phyloP scores from a whole-genome alignment of 306 rosid species.

The Trichosanthes truncata region DNA sequence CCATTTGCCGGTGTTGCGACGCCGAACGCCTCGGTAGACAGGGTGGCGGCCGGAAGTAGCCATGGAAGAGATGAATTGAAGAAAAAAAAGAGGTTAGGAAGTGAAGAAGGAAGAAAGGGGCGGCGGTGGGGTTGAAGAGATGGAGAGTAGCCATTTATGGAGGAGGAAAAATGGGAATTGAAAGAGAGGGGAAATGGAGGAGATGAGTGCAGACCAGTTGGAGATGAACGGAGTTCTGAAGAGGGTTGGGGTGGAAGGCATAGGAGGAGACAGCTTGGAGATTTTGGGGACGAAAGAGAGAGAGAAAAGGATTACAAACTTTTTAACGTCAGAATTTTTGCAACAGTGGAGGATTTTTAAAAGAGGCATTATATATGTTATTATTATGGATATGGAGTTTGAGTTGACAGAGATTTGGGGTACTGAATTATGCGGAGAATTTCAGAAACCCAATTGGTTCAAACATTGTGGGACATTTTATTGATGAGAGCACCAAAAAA shows the following conservation, averaged over 20 bases:
- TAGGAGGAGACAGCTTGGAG: conserved; percentile 24
- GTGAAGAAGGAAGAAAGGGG: neutral
- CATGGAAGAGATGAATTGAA: neutral
- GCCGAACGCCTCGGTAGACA: conserved; percentile 35
- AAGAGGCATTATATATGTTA: neutral
- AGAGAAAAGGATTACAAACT: neutral
- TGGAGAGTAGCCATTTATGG: conserved; percentile 39
- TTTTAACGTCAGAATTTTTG: conserved; percentile 12
- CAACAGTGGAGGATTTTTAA: neutral
- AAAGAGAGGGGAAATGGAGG: neutral
- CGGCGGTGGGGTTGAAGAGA: neutral
- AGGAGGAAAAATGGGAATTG: neutral
- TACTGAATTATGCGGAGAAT: neutral
- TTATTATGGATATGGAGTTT: neutral
- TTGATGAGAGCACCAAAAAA: neutral
- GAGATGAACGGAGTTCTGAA: conserved; percentile 32
- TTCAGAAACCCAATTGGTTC: neutral
- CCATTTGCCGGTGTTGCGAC: conserved; percentile 49
- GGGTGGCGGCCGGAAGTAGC: conserved; percentile 21
- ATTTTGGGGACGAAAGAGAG: neutral
- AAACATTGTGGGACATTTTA: neutral
- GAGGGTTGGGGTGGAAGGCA: conserved; percentile 23
- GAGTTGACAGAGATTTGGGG: conserved; percentile 23
- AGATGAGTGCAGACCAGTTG: conserved; percentile 46
- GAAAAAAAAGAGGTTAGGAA: neutral